Percentiles rank a stretch among this genome's conserved stretches.
Evolutionary conservation across 306 rosid species (phyloP).

Genomic region (Glycine latifolia): DNA sequence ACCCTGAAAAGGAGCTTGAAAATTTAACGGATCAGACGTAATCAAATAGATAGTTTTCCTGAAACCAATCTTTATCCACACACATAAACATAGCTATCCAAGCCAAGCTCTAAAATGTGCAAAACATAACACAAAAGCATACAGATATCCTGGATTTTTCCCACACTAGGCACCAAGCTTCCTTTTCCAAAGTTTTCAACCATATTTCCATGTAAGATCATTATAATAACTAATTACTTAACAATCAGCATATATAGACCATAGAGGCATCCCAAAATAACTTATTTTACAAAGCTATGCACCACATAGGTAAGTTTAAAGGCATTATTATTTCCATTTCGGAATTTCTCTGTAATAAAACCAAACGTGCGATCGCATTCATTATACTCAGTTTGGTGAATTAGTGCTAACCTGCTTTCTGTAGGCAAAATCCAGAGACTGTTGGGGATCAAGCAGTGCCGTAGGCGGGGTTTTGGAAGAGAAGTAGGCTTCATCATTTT

Average conservation of each 20-base stretch:
- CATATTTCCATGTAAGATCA: not conserved
- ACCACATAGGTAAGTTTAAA: not conserved
- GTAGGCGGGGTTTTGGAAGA: conserved; percentile 5
- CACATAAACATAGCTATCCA: not conserved
- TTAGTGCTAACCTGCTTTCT: conserved; percentile 61
- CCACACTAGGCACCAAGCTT: no score
- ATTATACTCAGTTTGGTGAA: not conserved
- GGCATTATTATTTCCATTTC: not conserved
- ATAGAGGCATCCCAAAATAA: not conserved
- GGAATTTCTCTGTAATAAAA: not conserved
- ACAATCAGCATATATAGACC: not conserved
- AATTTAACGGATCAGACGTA: not conserved
- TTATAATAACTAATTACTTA: not conserved
- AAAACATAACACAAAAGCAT: no score
- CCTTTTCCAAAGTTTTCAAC: conserved; percentile 9
- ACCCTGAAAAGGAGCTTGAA: conserved; percentile 66
- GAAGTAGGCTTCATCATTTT: conserved; percentile 43
- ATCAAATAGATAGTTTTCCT: not conserved
- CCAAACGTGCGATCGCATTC: conserved; percentile 1
- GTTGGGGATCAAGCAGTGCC: conserved; percentile 60
- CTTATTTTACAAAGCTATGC: not conserved
- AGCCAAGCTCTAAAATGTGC: not conserved
- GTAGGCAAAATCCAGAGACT: conserved; percentile 62
- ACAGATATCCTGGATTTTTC: no score
- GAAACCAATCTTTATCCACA: not conserved